Conservation (phyloP, 2,329 filamentous ascomycete genomes). For the Tolypocladium endophyticum region DNA sequence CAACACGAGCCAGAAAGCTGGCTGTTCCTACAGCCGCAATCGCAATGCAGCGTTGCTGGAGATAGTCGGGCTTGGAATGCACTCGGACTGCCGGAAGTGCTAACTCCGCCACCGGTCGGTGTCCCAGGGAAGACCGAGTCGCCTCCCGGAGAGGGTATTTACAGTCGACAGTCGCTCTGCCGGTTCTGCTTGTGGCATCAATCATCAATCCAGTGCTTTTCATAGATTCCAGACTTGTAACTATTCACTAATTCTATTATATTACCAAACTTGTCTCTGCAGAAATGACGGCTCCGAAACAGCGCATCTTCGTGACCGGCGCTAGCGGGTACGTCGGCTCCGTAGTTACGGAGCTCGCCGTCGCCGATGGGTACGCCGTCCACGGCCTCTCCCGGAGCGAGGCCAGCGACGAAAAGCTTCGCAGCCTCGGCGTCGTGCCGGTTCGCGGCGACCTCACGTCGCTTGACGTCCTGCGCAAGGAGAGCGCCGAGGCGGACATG, state of each 20-base stretch:
- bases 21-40: neutral
- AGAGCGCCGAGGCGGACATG: conserved; percentile 27
- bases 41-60: neutral
- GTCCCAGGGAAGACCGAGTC: neutral
- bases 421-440: conserved; percentile 24
- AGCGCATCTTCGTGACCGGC: conserved; percentile 26
- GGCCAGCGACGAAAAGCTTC: conserved; percentile 22
- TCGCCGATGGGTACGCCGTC: conserved; percentile 27
- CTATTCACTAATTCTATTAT: neutral
- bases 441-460: conserved; percentile 28
- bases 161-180: neutral
- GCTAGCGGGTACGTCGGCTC: conserved; percentile 27
- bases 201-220: too few species aligned
- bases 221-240: neutral
- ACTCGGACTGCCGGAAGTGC: neutral
- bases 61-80: neutral
- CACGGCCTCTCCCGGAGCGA: conserved; percentile 28
- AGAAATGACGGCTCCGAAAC: neutral
- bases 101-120: neutral
- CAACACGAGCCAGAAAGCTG: neutral
- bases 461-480: conserved; percentile 23
- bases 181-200: neutral
- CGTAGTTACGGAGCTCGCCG: conserved; percentile 21
- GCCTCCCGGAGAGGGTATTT: neutral
- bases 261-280: neutral